phyloP scores from a whole-genome alignment of 1,284 basidiomycete genomes.

The Tilletia indica region DNA sequence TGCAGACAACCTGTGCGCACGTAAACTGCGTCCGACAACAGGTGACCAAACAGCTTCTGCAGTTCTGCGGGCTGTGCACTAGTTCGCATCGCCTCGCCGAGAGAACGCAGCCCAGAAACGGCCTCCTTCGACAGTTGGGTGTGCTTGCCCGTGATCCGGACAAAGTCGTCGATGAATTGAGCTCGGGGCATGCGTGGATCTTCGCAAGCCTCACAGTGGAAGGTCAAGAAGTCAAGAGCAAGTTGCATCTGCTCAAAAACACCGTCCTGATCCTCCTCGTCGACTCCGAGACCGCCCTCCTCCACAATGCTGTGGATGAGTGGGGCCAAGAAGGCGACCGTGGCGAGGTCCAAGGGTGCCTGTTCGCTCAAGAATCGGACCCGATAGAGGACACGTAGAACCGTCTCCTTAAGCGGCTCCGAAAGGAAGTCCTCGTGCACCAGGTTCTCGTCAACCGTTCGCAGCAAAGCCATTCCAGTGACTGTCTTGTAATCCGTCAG shows the following conservation, averaged over 20 bases:
- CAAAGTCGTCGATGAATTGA: constrained; percentile 67
- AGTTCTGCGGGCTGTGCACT: constrained; percentile 69
- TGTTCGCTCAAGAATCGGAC: constrained; percentile 79
- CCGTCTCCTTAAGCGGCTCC: constrained; percentile 62
- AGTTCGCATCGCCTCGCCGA: constrained; percentile 77
- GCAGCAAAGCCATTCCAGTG: constrained; percentile 39
- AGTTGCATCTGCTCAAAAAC: constrained; percentile 83
- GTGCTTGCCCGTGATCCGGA: constrained; percentile 74
- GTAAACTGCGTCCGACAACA: constrained; percentile 81
- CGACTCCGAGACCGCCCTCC: constrained; percentile 67
- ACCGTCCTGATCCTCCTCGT: constrained; percentile 65
- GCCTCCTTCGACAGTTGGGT: constrained; percentile 82
- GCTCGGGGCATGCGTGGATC: constrained; percentile 42
- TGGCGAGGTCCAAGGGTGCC: constrained; percentile 76
- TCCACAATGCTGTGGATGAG: constrained; percentile 72
- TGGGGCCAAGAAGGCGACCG: constrained; percentile 78
- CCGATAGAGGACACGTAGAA: constrained; percentile 82
- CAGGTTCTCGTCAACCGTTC: constrained; percentile 39
- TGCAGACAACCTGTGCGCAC: constrained; percentile 88
- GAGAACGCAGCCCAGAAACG: constrained; percentile 75
- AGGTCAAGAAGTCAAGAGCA: constrained; percentile 78
- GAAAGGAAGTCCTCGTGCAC: constrained; percentile 41
- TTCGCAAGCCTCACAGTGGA: constrained; percentile 81
- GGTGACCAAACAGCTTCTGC: constrained; percentile 67
- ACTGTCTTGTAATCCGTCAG: constrained; percentile 41